Evolutionary conservation across 2,329 filamentous ascomycete species (phyloP).

Genomic region (Boeremia exigua): DNA sequence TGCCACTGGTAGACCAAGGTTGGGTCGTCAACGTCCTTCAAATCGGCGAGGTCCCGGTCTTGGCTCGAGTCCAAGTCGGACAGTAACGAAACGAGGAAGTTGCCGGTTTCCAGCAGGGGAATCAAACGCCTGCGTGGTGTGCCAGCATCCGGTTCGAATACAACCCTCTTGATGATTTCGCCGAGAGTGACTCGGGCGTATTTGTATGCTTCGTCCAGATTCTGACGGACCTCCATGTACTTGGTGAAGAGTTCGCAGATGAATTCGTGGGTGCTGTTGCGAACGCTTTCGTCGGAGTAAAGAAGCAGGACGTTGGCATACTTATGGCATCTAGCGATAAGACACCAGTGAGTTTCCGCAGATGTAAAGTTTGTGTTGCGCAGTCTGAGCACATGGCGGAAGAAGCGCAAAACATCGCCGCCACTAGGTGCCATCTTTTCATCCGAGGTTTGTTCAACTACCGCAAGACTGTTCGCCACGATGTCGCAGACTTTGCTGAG

Average conservation of each 20-base stretch:
- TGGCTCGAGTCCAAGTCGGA: slow-evolving; percentile 25
- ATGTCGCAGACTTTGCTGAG: slow-evolving; percentile 28
- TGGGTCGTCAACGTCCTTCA: slow-evolving; percentile 30
- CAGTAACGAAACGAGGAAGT: slow-evolving; percentile 28
- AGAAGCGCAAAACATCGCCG: slow-evolving; percentile 35
- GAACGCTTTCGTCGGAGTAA: slow-evolving; percentile 38
- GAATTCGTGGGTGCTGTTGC: slow-evolving; percentile 26
- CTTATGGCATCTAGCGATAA: slow-evolving; percentile 23
- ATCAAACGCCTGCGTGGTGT: slow-evolving; percentile 33
- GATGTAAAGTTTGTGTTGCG: not conserved
- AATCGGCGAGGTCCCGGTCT: slow-evolving; percentile 27
- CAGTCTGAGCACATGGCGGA: slow-evolving; percentile 13
- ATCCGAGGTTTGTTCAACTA: slow-evolving; percentile 6
- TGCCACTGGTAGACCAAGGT: slow-evolving; percentile 31
- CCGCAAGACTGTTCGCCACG: slow-evolving; percentile 28
- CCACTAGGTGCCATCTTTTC: slow-evolving; percentile 31
- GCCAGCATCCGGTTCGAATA: slow-evolving; percentile 31
- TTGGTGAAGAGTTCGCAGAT: slow-evolving; percentile 33
- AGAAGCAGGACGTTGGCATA: slow-evolving; percentile 37
- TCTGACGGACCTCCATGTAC: slow-evolving; percentile 7
- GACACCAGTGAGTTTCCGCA: slow-evolving; percentile 26
- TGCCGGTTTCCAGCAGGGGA: slow-evolving; percentile 32
- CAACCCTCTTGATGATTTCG: slow-evolving; percentile 22
- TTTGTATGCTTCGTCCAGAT: slow-evolving; percentile 20
- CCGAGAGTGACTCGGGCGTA: not conserved